Percentiles rank a stretch among this genome's conserved stretches.
These are phyloP conservation scores for Penicillium fimorum DNA, from an alignment of 495 filamentous ascomycete species.

Conservation along the genomic window DNA sequence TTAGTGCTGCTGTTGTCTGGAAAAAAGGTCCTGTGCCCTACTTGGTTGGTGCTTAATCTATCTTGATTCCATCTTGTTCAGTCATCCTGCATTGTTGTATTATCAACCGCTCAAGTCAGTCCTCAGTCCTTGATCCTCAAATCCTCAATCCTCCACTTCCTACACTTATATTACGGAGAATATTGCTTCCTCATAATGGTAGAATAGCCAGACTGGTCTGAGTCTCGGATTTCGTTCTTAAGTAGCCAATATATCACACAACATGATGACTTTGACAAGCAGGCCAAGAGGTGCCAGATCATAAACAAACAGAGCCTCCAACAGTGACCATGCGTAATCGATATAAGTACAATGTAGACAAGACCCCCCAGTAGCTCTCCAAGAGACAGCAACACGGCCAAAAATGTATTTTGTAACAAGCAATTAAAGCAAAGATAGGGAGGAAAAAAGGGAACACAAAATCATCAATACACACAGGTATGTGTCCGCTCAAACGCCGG, in stretches of 20 bases:
- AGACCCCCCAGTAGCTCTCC: conserved; percentile 16
- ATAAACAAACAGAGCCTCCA: conserved; percentile 11
- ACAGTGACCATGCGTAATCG: conserved; percentile 24
- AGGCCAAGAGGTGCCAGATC: conserved; percentile 4
- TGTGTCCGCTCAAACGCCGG: conserved; percentile 36
- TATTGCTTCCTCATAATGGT: background rate
- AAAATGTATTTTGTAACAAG: conserved; percentile 24
- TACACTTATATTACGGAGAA: background rate
- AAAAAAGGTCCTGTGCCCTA: conserved; percentile 27
- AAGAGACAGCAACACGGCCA: conserved; percentile 16
- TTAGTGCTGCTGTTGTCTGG: conserved; percentile 31
- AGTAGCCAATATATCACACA: conserved; percentile 12
- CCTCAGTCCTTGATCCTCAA: conserved; percentile 3
- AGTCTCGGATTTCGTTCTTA: conserved; percentile 1
- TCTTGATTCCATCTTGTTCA: conserved; percentile 23
- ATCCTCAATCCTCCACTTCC: background rate
- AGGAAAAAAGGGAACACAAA: conserved; percentile 17
- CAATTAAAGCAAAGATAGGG: conserved; percentile 11
- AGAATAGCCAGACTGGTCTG: background rate
- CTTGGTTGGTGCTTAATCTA: conserved; percentile 31
- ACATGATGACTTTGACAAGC: conserved; percentile 5
- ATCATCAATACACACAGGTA: conserved; percentile 28
- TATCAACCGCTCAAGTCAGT: conserved; percentile 8
- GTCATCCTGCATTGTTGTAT: conserved; percentile 10
- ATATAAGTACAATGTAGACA: conserved; percentile 38